Base-by-base conservation (phyloP, 1,284 basidiomycete genomes). In the Pisolithus thermaeus region DNA sequence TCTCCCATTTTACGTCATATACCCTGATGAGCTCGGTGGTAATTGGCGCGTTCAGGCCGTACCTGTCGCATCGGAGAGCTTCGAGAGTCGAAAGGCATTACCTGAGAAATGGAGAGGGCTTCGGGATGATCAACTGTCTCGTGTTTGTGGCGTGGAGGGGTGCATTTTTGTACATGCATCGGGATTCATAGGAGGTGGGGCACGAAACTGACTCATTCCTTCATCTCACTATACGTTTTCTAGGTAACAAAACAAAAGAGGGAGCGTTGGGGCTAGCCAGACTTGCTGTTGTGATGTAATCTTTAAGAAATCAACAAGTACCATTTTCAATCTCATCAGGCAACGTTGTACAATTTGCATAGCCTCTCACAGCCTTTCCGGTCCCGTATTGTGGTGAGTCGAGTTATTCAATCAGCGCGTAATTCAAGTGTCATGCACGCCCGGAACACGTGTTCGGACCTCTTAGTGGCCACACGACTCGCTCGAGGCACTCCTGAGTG, bases 31-130 rank as follows among this genome's bases (percentile, higher is more conserved):
- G 62, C 75, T 73, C 1, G 75, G 70, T 18, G 78, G 75, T 25
- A 92, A 86, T 64, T 99, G 96, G 96, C 84, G 97, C 45, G 75
- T 99, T 45, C 96, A 98, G 67, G 94, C 94, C 14, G 91, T 99
- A 16, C 90, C 96, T 12, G 73, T 87, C 47, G 77, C 83, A 2
- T 74, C 87, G 3, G 89, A 92, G 61, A 90, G 87, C 62, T 99
- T 99, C 63, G 81, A 87, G 65, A 94, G 87, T 68, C 81, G 97
- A 43, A 97, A 96, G 68, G 84, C 92, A 1, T 74, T 99, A 37
- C 96, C 97, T 2, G 93, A 97, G 69, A 74, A 77, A 53, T 99
- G 97, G 96, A 79, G 95, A 56, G 96, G 97, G 8, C 70, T 96
- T 38, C 78, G 97, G 42, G 97, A 99, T 66, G 85, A 89, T 8